A percentile compares a stretch with the other conserved stretches of the same genome.
phyloP scores from a whole-genome alignment of 495 filamentous ascomycete genomes.

The Penicillium macrosclerotiorum region DNA sequence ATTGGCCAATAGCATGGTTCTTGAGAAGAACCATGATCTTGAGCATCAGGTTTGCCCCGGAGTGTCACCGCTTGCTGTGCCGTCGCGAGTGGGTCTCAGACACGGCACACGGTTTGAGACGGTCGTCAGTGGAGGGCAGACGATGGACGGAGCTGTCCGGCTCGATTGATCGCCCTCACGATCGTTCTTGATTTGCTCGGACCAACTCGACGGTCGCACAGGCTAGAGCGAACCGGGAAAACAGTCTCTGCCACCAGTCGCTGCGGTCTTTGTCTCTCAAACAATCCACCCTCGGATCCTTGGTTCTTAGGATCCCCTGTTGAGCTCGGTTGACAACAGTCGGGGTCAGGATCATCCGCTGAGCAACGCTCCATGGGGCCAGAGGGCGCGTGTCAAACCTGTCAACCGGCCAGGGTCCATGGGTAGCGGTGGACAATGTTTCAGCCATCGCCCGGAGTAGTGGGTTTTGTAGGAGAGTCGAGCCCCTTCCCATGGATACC shows the following conservation, averaged over 20 bases:
- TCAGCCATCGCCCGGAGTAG: slow-evolving; percentile 3
- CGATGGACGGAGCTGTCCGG: slow-evolving; percentile 12
- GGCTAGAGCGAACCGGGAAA: slow-evolving; percentile 5
- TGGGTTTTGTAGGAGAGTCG: neutral
- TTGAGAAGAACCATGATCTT: slow-evolving; percentile 5
- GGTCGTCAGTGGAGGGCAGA: no score
- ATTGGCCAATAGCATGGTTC: neutral
- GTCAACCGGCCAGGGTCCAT: neutral
- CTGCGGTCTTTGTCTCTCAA: neutral
- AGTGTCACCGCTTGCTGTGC: slow-evolving; percentile 13
- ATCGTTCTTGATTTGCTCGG: slow-evolving; percentile 9
- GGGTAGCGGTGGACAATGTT: slow-evolving; percentile 7
- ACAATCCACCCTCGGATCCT: neutral
- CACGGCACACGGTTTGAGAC: slow-evolving; percentile 15
- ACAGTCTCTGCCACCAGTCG: slow-evolving; percentile 2
- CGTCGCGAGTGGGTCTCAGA: slow-evolving; percentile 20
- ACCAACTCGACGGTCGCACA: neutral
- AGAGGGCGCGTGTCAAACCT: no score
- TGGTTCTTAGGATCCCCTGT: no score
- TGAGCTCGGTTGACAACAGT: no score
- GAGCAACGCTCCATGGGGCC: no score
- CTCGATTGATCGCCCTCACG: slow-evolving; percentile 5
- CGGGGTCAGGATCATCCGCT: no score
- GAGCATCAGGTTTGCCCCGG: slow-evolving; percentile 4
- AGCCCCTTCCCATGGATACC: neutral